Evolutionary conservation across 306 rosid genomes (phyloP), one percentile per base, ranked within the genome.

Genomic region (Cyamopsis tetragonoloba): DNA sequence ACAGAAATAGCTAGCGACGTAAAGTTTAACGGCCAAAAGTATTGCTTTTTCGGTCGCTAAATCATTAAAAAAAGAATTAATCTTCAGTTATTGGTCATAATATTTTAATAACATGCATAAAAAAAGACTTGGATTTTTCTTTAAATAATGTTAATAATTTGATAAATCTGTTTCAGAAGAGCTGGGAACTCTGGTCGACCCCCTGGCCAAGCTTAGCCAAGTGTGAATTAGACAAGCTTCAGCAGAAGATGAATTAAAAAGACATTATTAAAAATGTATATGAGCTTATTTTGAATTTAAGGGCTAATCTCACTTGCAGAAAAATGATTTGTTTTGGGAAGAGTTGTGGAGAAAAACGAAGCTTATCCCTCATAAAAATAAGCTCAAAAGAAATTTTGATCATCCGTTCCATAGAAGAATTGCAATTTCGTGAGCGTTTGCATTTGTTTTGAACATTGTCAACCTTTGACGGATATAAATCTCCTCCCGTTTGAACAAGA

Each of bases 151-250:
- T 46, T n/a, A n/a, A n/a, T n/a, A n/a, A n/a, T n/a, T 41, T 71
- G 44, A 64, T n/a, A 53, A 4, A 18, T 73, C 6, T 69, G 2
- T 72, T n/a, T 44, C 77, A 89, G 96, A 86, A 82, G 84, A 83
- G 81, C 93, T 17, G 89, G 93, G 50, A 87, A 79, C 56, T 81
- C 91, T 4, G 87, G 93, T 51, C 49, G 86, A 71, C 91, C 91
- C 8, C 96, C 96, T 20, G 96, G 96, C 34, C 82, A 66, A 71
- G 76, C 81, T 11, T 85, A 87, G 77, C 24, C 20, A 68, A 13
- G 5, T 30, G 49, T 35, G 14, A 60, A 67, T 48, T 56, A 42
- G n/a, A 63, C 51, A 55, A 83, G 80, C 81, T 81, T 79, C 83
- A 61, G 27, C 75, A 60, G 76, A 78, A 34, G 70, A 73, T 44